A percentile compares a stretch with the other conserved stretches of the same genome.
Evolutionary conservation across 2,329 filamentous ascomycete genomes (phyloP).

Genomic region (Coniochaeta prunicola): DNA sequence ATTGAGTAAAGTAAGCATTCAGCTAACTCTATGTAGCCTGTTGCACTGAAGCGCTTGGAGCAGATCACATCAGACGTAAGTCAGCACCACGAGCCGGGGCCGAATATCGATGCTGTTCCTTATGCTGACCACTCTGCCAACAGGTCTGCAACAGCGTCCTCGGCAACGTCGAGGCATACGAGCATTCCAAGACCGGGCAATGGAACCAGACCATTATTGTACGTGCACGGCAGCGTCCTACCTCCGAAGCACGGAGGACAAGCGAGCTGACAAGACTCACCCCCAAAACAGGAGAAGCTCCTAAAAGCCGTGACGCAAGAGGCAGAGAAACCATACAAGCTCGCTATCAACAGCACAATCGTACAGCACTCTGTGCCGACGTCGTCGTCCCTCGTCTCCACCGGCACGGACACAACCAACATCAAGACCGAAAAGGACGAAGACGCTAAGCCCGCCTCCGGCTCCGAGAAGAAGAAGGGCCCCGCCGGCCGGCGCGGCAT

Average conservation of each 20-base stretch:
- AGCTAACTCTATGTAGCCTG: slow-evolving; percentile 48
- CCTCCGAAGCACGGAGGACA: not conserved
- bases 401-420: slow-evolving; percentile 40
- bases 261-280: not conserved
- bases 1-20: not conserved
- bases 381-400: slow-evolving; percentile 54
- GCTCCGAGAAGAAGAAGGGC: slow-evolving; percentile 54
- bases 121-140: not conserved
- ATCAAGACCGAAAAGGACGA: slow-evolving; percentile 36
- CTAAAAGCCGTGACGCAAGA: slow-evolving; percentile 68
- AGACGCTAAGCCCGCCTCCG: slow-evolving; percentile 37
- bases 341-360: slow-evolving; percentile 95
- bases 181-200: slow-evolving; percentile 73
- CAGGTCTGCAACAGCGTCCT: slow-evolving; percentile 81
- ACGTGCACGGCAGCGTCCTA: slow-evolving; percentile 25
- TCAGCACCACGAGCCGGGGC: slow-evolving; percentile 8
- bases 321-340: slow-evolving; percentile 70
- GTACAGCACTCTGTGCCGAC: slow-evolving; percentile 78
- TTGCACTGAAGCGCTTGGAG: slow-evolving; percentile 69
- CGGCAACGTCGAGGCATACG: slow-evolving; percentile 69
- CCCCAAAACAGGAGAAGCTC: slow-evolving; percentile 57
- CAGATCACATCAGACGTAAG: slow-evolving; percentile 80
- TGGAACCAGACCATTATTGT: slow-evolving; percentile 96
- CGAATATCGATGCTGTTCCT: slow-evolving; percentile 1
- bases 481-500: slow-evolving; percentile 81